Evolutionary conservation across 768 basidiomycete genomes (phyloP), one percentile per base, ranked within the genome.

Genomic region (Mycena epipterygia): DNA sequence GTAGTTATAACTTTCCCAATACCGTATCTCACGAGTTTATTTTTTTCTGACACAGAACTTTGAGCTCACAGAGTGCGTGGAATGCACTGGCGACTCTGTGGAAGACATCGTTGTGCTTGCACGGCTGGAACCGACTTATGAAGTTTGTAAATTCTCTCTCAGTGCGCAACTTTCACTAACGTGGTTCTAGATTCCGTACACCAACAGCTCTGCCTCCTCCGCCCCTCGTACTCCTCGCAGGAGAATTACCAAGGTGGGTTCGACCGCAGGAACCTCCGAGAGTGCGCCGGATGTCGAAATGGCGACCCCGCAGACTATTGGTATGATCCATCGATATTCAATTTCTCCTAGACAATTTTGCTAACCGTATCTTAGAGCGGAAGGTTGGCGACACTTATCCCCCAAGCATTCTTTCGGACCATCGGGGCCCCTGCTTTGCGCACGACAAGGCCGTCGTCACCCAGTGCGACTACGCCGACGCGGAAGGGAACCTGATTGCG

Each of bases 301-400:
- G 16, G 16, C 37, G 16, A 39, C 37, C 9, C 9, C 8, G 16
- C 8, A 39, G 16, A 16, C 9, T 39, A 39, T 39, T 8, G n/a
- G n/a, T n/a, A n/a, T n/a, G n/a, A n/a, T n/a, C n/a, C n/a, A 39
- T 8, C 52, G 37, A 39, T 39, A 9, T 39, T 16, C 8, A 39
- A 39, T 16, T 30, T 29, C 27, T 5, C 3, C 29, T 14, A 32
- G 23, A 8, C n/a, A 56, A 25, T n/a, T 33, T 23, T 21, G 21
- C 1, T 7, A 56, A 35, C 27, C 25, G 32, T 19, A n/a, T 46
- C 9, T 5, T 42, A 32, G 42, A 12, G 19, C 32, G 46, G 14
- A 32, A 49, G 30, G 46, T 61, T 12, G 60, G 57, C 5, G 60
- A 61, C 33, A 61, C 60, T 7, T 64, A 64, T 27, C 21, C 49